Evolutionary conservation across 1,284 basidiomycete genomes (phyloP), one percentile per base, ranked within the genome.

Genomic region (Rhodofomes roseus): DNA sequence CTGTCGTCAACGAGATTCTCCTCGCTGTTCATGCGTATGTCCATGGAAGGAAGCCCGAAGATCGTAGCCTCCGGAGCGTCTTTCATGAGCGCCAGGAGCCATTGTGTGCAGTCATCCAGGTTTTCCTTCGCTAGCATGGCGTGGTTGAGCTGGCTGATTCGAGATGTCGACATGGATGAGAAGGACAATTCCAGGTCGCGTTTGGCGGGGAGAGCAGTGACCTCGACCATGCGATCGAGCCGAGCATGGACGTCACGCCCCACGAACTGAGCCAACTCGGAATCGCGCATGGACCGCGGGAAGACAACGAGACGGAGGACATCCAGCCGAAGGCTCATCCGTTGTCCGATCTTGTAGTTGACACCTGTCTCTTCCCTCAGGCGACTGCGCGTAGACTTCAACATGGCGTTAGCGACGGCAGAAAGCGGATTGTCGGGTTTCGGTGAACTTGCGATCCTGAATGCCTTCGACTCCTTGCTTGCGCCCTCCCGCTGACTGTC

Each of bases 321-420:
- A 56, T 81, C 78, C 20, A 93, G 79, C 41, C 78, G 80, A 39
- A 93, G 80, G 61, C 82, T 86, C 81, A 93, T 86, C 60, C 86
- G 80, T 68, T 93, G 91, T 48, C 78, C 77, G 60, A 93, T 83
- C 27, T 81, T 74, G 65, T 87, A 86, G 4, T 81, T 80, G 11
- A 89, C 73, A 1, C 76, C 79, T 11, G 76, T 73, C 55, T 86
- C 89, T 72, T 90, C 88, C 64, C 83, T 84, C 69, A 89, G 81
- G 46, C 83, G 82, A 55, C 77, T 83, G 56, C 85, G 79, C 27
- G 92, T 90, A 0, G 90, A 89, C 56, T 85, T 80, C 37, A 95
- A 74, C 82, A 95, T 91, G 16, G 90, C 91, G 57, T 90, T 86
- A 0, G 93, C 91, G 37, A 95, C 89, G 9, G 90, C 85, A 1